phyloP scores from a whole-genome alignment of 352 stramenopile species.

The Globisporangium barbulae region DNA sequence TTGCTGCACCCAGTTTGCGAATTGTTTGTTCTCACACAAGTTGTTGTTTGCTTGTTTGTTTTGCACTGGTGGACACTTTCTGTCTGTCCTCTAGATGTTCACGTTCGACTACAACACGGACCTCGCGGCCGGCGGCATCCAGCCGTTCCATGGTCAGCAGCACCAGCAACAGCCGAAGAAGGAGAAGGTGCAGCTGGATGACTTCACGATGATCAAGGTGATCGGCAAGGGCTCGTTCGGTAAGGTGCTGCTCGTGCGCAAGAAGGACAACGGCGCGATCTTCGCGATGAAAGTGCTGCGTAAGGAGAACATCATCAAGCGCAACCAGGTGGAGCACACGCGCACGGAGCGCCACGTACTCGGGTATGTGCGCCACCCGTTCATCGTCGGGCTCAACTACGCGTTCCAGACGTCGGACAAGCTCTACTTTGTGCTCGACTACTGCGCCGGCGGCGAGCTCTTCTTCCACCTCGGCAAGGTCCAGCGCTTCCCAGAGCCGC shows the following conservation, averaged over 20 bases:
- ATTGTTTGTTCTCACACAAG: neutral
- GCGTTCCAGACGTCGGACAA: slow-evolving; percentile 97
- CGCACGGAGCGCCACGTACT: slow-evolving; percentile 83
- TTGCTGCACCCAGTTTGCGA: neutral
- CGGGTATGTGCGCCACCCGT: slow-evolving; percentile 96
- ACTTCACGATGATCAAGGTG: slow-evolving; percentile 97
- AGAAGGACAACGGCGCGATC: slow-evolving; percentile 90
- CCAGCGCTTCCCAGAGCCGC: slow-evolving; percentile 92
- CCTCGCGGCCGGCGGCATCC: slow-evolving; percentile 27
- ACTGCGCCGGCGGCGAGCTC: slow-evolving; percentile 95
- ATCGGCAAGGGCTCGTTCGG: slow-evolving; percentile 96
- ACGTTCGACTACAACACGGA: slow-evolving; percentile 72
- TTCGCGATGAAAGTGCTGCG: slow-evolving; percentile 99
- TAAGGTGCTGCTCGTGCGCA: slow-evolving; percentile 96
- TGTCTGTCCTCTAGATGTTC: slow-evolving; percentile 47
- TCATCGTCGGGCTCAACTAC: slow-evolving; percentile 95
- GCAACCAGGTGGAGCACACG: slow-evolving; percentile 85
- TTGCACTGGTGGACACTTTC: neutral
- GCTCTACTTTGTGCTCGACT: slow-evolving; percentile 99
- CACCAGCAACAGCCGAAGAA: slow-evolving; percentile 35
- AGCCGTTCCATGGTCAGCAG: slow-evolving; percentile 20
- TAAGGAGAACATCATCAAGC: slow-evolving; percentile 99
- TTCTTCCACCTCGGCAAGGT: slow-evolving; percentile 93
- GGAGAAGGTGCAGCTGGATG: slow-evolving; percentile 85
- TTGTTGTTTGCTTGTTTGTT: neutral